A percentile compares a stretch with the other conserved stretches of the same genome.
Conservation (phyloP, 495 filamentous ascomycete species). For the Filosporella fistucella region DNA sequence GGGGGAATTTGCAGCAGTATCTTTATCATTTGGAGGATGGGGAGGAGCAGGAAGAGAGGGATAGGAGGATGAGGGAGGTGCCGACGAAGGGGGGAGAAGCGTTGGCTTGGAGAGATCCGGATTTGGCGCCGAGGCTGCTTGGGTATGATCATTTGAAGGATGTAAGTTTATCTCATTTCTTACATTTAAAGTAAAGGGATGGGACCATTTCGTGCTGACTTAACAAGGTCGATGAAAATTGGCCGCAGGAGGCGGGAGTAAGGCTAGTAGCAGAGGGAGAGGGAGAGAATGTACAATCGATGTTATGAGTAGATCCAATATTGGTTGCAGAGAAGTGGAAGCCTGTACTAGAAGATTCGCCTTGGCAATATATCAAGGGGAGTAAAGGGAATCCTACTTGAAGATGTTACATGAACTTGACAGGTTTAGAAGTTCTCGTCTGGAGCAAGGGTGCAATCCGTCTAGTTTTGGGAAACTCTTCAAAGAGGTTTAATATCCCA, state of each 20-base stretch:
- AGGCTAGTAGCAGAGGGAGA: no score
- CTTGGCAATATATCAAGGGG: no score
- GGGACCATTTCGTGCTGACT: not conserved
- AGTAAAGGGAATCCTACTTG: no score
- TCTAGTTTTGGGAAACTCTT: no score
- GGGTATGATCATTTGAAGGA: constrained; percentile 48
- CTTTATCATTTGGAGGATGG: constrained; percentile 55
- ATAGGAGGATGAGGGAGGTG: constrained; percentile 37
- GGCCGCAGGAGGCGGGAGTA: not conserved
- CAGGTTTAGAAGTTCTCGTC: no score
- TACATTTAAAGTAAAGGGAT: not conserved
- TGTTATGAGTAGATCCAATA: no score
- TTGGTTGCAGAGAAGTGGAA: no score
- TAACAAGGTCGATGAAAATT: constrained; percentile 2
- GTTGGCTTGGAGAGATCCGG: constrained; percentile 49
- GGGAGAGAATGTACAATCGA: not conserved
- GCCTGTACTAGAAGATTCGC: no score
- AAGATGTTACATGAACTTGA: no score
- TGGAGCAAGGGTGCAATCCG: no score
- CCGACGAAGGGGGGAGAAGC: constrained; percentile 39
- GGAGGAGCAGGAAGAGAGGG: constrained; percentile 44
- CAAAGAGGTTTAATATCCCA: no score
- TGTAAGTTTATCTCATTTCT: constrained; percentile 23
- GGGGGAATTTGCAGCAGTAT: constrained; percentile 46
- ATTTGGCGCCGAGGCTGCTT: constrained; percentile 47